Conservation (phyloP, 176 grass and related monocot genomes). For the Dendrocalamus sinicus region DNA sequence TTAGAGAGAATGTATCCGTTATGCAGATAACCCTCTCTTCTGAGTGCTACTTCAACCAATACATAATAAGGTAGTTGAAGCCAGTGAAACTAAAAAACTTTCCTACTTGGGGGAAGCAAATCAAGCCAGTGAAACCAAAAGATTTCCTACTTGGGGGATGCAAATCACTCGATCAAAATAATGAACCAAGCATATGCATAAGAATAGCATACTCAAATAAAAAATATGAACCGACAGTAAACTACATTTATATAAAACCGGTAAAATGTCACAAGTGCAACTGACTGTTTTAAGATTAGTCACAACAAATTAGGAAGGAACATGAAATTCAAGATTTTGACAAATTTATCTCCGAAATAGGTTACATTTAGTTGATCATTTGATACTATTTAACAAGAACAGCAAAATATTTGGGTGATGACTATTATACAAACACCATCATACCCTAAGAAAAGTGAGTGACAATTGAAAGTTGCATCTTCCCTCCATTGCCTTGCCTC, state of each 20-base stretch:
- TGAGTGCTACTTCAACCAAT: constrained; percentile 15
- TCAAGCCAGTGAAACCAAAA: neutral
- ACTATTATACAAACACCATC: constrained; percentile 17
- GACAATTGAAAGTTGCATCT: neutral
- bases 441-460: neutral
- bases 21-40: neutral
- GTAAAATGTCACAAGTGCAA: constrained; percentile 16
- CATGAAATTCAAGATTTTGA: constrained; percentile 12
- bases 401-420: constrained; percentile 17
- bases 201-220: constrained; percentile 5
- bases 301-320: neutral
- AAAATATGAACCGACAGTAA: constrained; percentile 7
- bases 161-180: constrained; percentile 26
- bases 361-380: constrained; percentile 4
- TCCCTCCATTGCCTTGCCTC: constrained; percentile 14
- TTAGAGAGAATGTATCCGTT: constrained; percentile 21
- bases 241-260: neutral
- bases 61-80: neutral
- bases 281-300: neutral
- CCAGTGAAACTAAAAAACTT: constrained; percentile 16
- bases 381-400: constrained; percentile 8
- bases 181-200: constrained; percentile 26
- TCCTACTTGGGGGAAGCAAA: constrained; percentile 14
- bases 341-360: constrained; percentile 30
- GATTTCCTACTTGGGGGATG: constrained; percentile 20